Conservation (phyloP, 495 filamentous ascomycete species). For the Lepraria neglecta region DNA sequence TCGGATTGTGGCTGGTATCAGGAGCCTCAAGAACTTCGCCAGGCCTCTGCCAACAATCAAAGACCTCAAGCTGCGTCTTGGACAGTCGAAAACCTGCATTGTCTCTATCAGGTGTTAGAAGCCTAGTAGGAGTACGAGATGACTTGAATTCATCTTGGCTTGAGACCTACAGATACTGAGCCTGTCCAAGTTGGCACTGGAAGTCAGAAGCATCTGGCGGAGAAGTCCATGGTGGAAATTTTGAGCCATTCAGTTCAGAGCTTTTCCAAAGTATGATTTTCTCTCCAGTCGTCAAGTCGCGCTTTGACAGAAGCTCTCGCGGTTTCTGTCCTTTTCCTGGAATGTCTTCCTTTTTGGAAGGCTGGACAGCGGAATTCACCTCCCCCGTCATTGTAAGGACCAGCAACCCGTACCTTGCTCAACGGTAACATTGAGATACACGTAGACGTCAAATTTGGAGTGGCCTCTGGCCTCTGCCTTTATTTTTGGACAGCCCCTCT, state of each 20-base stretch:
- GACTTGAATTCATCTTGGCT: not conserved
- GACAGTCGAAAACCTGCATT: constrained; percentile 62
- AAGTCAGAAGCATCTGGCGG: constrained; percentile 54
- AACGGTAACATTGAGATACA: not conserved
- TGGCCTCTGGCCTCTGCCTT: not conserved
- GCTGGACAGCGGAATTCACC: not conserved
- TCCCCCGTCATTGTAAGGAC: not conserved
- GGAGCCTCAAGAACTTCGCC: constrained; percentile 42
- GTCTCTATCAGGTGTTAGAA: constrained; percentile 53
- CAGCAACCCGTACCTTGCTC: not conserved
- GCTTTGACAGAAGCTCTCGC: constrained; percentile 45
- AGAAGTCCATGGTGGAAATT: constrained; percentile 74
- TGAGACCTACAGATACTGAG: constrained; percentile 49
- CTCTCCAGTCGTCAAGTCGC: constrained; percentile 62
- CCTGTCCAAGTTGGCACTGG: constrained; percentile 29
- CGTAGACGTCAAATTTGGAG: not conserved
- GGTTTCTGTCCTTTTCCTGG: constrained; percentile 25
- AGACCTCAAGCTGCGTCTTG: constrained; percentile 57
- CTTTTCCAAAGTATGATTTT: constrained; percentile 70
- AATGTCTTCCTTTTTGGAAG: not conserved
- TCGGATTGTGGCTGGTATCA: not conserved
- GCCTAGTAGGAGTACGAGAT: not conserved
- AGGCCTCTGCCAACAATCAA: constrained; percentile 78
- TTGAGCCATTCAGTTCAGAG: constrained; percentile 70
- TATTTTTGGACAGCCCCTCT: not conserved